phyloP scores from a whole-genome alignment of 106 monocot genomes.

The Acorus gramineus region DNA sequence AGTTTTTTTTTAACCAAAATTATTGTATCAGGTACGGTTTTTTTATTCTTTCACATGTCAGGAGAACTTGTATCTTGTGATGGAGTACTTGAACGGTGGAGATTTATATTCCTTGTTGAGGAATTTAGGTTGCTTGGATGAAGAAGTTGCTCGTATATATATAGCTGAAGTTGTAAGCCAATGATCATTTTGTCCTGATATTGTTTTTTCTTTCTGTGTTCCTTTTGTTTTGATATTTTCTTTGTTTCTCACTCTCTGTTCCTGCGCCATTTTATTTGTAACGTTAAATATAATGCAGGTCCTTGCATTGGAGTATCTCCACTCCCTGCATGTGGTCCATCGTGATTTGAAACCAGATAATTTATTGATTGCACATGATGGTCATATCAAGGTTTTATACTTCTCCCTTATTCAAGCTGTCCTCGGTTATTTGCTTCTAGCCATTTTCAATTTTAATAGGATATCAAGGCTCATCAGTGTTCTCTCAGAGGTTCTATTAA shows the following conservation, averaged over 20 bases:
- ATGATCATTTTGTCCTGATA: neutral
- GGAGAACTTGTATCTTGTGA: conserved; percentile 96
- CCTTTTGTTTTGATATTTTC: neutral
- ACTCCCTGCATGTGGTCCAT: conserved; percentile 86
- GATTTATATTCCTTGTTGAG: conserved; percentile 91
- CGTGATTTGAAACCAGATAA: conserved; percentile 98
- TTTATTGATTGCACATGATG: conserved; percentile 90
- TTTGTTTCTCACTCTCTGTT: neutral
- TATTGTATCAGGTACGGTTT: conserved; percentile 67
- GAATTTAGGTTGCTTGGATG: conserved; percentile 93
- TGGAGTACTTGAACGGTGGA: conserved; percentile 99
- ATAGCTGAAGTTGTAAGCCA: conserved; percentile 97
- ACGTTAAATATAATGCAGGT: conserved; percentile 35
- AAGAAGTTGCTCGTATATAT: conserved; percentile 86
- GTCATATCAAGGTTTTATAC: conserved; percentile 78
- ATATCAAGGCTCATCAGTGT: too few species aligned
- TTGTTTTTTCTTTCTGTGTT: neutral
- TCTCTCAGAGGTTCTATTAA: too few species aligned
- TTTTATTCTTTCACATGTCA: conserved; percentile 97
- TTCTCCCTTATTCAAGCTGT: too few species aligned
- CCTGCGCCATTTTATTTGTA: neutral
- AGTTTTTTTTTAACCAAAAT: neutral
- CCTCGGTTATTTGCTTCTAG: too few species aligned
- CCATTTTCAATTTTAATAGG: too few species aligned
- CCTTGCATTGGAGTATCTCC: conserved; percentile 95